Percentiles rank a stretch among this genome's conserved stretches.
phyloP scores from a whole-genome alignment of 2,329 filamentous ascomycete species.

The Fusarium poae region DNA sequence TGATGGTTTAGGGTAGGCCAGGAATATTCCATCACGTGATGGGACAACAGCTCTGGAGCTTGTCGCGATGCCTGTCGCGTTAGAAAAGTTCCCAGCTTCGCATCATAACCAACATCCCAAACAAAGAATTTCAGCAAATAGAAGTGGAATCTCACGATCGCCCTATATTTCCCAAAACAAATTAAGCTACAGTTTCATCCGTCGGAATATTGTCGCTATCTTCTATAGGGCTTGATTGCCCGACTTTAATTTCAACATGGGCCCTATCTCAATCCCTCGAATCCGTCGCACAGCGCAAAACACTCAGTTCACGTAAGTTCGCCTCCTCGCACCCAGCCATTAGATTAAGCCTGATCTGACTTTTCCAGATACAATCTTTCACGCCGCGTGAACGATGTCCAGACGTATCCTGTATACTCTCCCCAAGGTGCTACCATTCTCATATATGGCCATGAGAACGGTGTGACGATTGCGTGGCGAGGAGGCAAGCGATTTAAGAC shows the following conservation, averaged over 20 bases:
- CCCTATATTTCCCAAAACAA: not conserved
- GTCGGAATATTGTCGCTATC: not conserved
- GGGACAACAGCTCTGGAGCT: slow-evolving; percentile 12
- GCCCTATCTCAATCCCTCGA: slow-evolving; percentile 53
- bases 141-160: not conserved
- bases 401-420: slow-evolving; percentile 71
- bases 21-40: slow-evolving; percentile 37
- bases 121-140: slow-evolving; percentile 17
- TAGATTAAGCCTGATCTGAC: slow-evolving; percentile 13
- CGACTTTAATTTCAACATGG: slow-evolving; percentile 50
- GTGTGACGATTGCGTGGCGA: slow-evolving; percentile 72
- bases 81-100: slow-evolving; percentile 45
- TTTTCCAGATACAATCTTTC: slow-evolving; percentile 68
- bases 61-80: slow-evolving; percentile 48
- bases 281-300: slow-evolving; percentile 64
- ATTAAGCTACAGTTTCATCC: not conserved
- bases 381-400: slow-evolving; percentile 69
- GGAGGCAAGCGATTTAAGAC: slow-evolving; percentile 71
- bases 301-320: slow-evolving; percentile 61
- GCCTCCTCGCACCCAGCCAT: not conserved
- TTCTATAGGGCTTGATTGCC: slow-evolving; percentile 41
- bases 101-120: slow-evolving; percentile 18
- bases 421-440: slow-evolving; percentile 74
- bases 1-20: not conserved
- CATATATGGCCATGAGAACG: slow-evolving; percentile 73